Evolutionary conservation across 2,329 filamentous ascomycete genomes (phyloP), one percentile per base, ranked within the genome.

Genomic region (Helotiales sp.): DNA sequence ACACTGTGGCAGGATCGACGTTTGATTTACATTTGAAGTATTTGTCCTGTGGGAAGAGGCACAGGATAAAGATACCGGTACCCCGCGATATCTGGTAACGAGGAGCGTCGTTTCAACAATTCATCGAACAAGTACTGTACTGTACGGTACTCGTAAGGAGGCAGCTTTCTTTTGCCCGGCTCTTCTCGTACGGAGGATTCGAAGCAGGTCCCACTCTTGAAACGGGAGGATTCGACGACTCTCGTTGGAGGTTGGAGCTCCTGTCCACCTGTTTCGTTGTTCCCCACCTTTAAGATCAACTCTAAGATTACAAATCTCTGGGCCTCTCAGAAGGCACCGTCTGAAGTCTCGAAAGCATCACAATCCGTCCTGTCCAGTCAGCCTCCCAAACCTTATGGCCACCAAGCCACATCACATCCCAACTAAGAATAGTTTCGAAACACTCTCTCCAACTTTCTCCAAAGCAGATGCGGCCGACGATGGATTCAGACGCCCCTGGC

Each of bases 1-100:
- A 12, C 29, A 30, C 10, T n/a, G 12, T 13, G n/a, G 46, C 19
- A 8, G 25, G 46, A 48, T 48, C 46, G 46, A 19, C 27, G 46
- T 48, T 48, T 48, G 46, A 48, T 48, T 30, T 48, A 48, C 46
- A 48, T 17, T n/a, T 48, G n/a, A 13, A 6, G 19, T 24, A 47
- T 30, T 27, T 13, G 42, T 15, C n/a, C 42, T 47, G 7, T 30
- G 9, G 9, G 25, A 46, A 46, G 10, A n/a, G 17, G 46, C 25
- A 48, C 34, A 17, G n/a, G 34, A 17, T n/a, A 38, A n/a, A 38
- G 6, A 5, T n/a, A n/a, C n/a, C n/a, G n/a, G n/a, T n/a, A n/a
- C n/a, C 36, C 24, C 36, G 12, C n/a, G 36, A 40, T 40, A 44
- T 44, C 40, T 44, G 22, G 40, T 44, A 25, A 10, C 38, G 19